Percentiles rank a stretch among this genome's conserved stretches.
Conservation (phyloP, 73 alveolate genomes). For the Paramecium primaurelia region DNA sequence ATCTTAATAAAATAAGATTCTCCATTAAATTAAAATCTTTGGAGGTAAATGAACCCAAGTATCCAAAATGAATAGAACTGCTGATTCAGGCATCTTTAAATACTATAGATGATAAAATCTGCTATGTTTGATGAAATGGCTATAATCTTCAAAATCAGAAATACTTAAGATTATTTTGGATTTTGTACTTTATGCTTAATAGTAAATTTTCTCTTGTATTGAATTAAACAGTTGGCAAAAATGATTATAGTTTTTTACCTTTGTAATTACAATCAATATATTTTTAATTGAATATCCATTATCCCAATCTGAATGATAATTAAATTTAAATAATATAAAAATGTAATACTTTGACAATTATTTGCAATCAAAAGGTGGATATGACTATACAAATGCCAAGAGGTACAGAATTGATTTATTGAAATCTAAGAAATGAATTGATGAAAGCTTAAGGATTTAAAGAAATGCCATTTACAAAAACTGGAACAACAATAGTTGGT, state of each 20-base stretch:
- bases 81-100: slow-evolving; percentile 40
- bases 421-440: not conserved
- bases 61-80: not conserved
- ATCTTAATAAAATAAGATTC: slow-evolving; percentile 6
- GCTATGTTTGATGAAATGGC: not conserved
- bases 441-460: not conserved
- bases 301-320: slow-evolving; percentile 27
- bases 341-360: slow-evolving; percentile 26
- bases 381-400: not conserved
- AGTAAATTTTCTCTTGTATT: not conserved
- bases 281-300: not conserved
- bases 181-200: not conserved
- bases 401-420: not conserved
- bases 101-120: not conserved
- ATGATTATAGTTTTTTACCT: not conserved
- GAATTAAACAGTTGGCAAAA: not conserved
- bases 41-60: slow-evolving; percentile 40
- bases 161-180: not conserved
- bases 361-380: not conserved
- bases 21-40: not conserved
- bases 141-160: not conserved
- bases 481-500: slow-evolving; percentile 98
- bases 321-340: not conserved
- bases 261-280: not conserved
- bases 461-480: slow-evolving; percentile 78